A percentile compares a stretch with the other conserved stretches of the same genome.
These are phyloP conservation scores for Geotrichum reessii DNA, from an alignment of 1,139 yeast species.

Conservation along the genomic window DNA sequence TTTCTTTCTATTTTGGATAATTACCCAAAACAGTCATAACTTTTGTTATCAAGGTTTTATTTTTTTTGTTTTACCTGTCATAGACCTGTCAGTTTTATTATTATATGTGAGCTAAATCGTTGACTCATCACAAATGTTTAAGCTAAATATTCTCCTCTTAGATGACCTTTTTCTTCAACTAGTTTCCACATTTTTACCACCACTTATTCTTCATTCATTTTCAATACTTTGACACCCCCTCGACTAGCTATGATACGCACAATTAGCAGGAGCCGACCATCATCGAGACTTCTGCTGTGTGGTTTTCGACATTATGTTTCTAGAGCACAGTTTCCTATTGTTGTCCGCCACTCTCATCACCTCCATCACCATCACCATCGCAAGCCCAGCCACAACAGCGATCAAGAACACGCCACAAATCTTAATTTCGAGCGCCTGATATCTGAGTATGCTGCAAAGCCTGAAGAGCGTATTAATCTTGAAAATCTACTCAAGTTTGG, in stretches of 20 bases:
- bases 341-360: not conserved
- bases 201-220: not conserved
- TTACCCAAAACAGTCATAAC: too few relatives aligned
- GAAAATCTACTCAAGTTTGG: slow-evolving; percentile 29
- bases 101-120: not conserved
- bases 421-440: slow-evolving; percentile 11
- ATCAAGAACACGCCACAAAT: slow-evolving; percentile 1
- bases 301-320: not conserved
- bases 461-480: slow-evolving; percentile 18
- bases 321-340: not conserved
- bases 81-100: too few relatives aligned
- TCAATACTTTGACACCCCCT: not conserved
- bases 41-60: too few relatives aligned
- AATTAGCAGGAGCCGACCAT: not conserved
- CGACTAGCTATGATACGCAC: not conserved
- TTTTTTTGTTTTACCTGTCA: too few relatives aligned
- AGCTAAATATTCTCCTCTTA: not conserved
- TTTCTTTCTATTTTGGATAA: too few relatives aligned
- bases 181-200: not conserved
- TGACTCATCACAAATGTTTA: not conserved
- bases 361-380: not conserved
- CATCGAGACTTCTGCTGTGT: not conserved
- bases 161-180: not conserved
- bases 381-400: slow-evolving; percentile 5
- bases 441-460: slow-evolving; percentile 12